phyloP scores from a whole-genome alignment of 2,329 filamentous ascomycete species.

The Colletotrichum sublineola region DNA sequence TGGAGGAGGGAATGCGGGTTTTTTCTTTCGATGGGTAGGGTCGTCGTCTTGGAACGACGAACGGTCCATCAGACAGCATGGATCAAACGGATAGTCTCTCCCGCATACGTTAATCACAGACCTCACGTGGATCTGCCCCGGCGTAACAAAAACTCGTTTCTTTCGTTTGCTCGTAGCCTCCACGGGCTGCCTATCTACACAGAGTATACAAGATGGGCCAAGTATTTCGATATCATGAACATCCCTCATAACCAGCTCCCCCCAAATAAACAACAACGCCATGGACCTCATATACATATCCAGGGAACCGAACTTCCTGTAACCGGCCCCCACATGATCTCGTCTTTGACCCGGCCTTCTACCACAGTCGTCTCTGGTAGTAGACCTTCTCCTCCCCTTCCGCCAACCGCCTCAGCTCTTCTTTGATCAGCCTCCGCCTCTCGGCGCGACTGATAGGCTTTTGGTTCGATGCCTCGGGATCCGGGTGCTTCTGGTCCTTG shows the following conservation, averaged over 20 bases:
- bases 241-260: constrained; percentile 19
- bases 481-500: constrained; percentile 49
- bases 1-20: background rate
- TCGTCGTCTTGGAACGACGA: constrained; percentile 1
- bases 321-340: background rate
- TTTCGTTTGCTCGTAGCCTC: constrained; percentile 17
- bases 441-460: constrained; percentile 66
- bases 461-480: constrained; percentile 54
- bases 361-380: constrained; percentile 70
- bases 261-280: constrained; percentile 26
- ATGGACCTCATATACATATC: constrained; percentile 2
- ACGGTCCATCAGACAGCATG: background rate
- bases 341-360: constrained; percentile 27
- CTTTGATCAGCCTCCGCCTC: constrained; percentile 69
- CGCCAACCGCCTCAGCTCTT: constrained; percentile 65
- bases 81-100: background rate
- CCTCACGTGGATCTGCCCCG: background rate
- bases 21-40: background rate
- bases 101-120: constrained; percentile 4
- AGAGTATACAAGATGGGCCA: constrained; percentile 17
- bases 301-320: background rate
- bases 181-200: constrained; percentile 11
- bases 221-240: constrained; percentile 26
- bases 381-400: constrained; percentile 61
- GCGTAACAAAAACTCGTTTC: background rate